A percentile compares a stretch with the other conserved stretches of the same genome.
Conservation (phyloP, 108 stramenopile species). For the Nitzschia palea region DNA sequence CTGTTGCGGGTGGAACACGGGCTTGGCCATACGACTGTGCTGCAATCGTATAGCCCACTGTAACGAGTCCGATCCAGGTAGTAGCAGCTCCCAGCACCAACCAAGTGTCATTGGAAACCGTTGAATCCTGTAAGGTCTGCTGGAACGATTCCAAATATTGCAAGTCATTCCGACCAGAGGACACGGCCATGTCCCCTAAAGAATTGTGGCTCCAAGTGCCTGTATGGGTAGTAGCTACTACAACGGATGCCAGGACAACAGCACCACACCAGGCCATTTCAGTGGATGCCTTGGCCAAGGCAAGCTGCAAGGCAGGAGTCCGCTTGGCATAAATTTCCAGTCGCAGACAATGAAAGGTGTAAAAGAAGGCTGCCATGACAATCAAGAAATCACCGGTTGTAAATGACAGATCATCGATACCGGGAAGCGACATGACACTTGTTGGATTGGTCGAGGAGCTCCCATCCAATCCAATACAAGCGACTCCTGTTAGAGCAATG, state of each 20-base stretch:
- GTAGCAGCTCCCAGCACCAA: slow-evolving; percentile 32
- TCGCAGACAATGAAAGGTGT: slow-evolving; percentile 78
- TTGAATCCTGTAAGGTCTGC: not conserved
- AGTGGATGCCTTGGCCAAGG: slow-evolving; percentile 62
- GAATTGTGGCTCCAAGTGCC: not conserved
- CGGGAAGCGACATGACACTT: not conserved
- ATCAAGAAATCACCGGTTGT: slow-evolving; percentile 58
- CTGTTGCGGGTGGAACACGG: slow-evolving; percentile 64
- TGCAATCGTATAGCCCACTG: slow-evolving; percentile 81
- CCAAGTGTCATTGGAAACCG: not conserved
- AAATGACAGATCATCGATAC: slow-evolving; percentile 3
- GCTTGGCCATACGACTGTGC: slow-evolving; percentile 86
- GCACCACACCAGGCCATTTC: slow-evolving; percentile 54
- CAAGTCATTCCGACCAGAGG: slow-evolving; percentile 22
- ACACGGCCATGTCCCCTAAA: slow-evolving; percentile 4
- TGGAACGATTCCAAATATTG: not conserved
- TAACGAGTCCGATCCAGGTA: slow-evolving; percentile 80
- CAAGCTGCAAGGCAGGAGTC: slow-evolving; percentile 50
- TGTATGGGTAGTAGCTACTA: not conserved
- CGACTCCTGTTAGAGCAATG: slow-evolving; percentile 66
- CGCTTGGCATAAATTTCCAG: slow-evolving; percentile 65
- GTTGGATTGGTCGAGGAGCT: not conserved
- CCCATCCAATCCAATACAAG: slow-evolving; percentile 52
- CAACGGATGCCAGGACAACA: slow-evolving; percentile 6
- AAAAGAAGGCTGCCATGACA: slow-evolving; percentile 58